Evolutionary conservation across 495 filamentous ascomycete species (phyloP).

Genomic region (Parachaetomium inaequale): DNA sequence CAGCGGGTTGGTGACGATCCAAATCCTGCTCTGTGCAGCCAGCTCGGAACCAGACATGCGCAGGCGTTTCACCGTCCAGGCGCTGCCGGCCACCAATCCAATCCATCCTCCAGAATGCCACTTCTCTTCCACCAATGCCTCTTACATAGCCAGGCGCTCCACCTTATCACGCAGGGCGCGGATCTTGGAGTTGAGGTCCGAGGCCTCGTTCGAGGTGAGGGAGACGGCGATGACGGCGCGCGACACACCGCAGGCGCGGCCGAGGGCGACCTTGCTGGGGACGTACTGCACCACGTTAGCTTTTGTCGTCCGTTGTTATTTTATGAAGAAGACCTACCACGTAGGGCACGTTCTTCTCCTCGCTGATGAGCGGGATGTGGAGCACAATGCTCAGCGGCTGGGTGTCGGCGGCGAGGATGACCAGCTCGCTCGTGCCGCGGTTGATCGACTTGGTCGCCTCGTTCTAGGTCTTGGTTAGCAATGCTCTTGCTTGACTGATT

Average conservation of each 20-base stretch:
- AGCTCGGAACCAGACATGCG: neutral
- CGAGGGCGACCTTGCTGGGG: conserved; percentile 47
- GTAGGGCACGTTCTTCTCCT: conserved; percentile 68
- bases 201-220: conserved; percentile 92
- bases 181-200: conserved; percentile 82
- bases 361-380: conserved; percentile 70
- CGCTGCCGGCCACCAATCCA: neutral
- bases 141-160: conserved; percentile 91
- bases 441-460: conserved; percentile 82
- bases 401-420: conserved; percentile 85
- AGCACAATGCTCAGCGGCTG: conserved; percentile 84
- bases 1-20: neutral
- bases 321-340: conserved; percentile 37
- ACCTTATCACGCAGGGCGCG: conserved; percentile 87
- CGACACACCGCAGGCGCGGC: conserved; percentile 78
- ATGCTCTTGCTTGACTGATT: neutral
- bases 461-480: conserved; percentile 24
- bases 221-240: conserved; percentile 80
- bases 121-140: neutral
- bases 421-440: conserved; percentile 81
- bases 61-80: conserved; percentile 8
- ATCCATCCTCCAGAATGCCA: neutral
- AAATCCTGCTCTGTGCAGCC: conserved; percentile 6
- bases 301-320: neutral
- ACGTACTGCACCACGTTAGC: conserved; percentile 33